Evolutionary conservation across 768 basidiomycete genomes (phyloP), one percentile per base, ranked within the genome.

Genomic region (Lactarius akahatsu): DNA sequence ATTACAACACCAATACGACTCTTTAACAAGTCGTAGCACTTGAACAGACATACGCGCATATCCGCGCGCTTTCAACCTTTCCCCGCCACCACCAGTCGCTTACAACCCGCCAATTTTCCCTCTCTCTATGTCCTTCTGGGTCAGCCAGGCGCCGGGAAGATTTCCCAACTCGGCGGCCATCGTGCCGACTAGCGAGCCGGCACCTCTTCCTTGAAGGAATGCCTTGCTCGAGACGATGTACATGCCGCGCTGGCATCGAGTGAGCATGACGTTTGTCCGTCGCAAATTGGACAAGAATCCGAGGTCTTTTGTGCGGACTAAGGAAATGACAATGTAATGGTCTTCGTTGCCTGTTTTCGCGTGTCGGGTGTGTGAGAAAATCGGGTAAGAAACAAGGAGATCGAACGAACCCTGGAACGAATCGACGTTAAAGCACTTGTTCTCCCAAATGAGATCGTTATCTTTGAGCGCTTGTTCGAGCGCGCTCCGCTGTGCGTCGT

Each of bases 181-280:
- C 52, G 71, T 66, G 2, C 83, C 84, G 55, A 84, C 76, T 20
- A 85, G 72, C 4, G 82, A 78, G 38, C 77, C 69, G n/a, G 77
- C 74, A 59, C 85, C 91, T 72, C 75, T 72, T 11, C 82, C 82
- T n/a, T 72, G 69, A 47, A 94, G 77, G 72, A 93, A 94, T 20
- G 77, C 77, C 69, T 79, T 78, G 71, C 80, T 90, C 26, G 87
- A 81, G 60, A 88, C 79, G 70, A 94, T 88, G 65, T 86, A 86
- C 91, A 94, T 93, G 36, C 86, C 88, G 59, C 77, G 80, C 74
- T 89, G 88, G 80, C 88, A 92, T 43, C 92, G 84, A 57, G 86
- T 88, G 9, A 94, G 86, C 91, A 94, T 92, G 65, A 94, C 92
- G 86, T 94, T 94, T 61, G 89, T 88, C 20, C 92, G 82, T 34